A percentile compares a stretch with the other conserved stretches of the same genome.
phyloP scores from a whole-genome alignment of 176 grass and related monocot species.

The Cenchrus fungigraminus region DNA sequence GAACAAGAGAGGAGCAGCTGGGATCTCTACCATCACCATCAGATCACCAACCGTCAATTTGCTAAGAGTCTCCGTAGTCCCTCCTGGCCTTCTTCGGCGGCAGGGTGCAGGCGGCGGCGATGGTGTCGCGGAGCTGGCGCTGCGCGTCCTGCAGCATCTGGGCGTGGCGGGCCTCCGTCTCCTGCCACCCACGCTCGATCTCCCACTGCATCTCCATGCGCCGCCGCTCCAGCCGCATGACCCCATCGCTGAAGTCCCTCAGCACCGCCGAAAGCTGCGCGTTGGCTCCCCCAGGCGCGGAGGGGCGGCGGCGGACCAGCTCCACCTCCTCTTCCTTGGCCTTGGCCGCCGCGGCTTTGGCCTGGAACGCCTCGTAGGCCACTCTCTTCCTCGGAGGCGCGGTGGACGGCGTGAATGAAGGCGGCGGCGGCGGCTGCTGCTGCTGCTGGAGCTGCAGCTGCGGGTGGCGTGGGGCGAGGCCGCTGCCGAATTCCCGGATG shows the following conservation, averaged over 20 bases:
- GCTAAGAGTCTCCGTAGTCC: slow-evolving; percentile 44
- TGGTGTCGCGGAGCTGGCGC: slow-evolving; percentile 55
- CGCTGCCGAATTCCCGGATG: slow-evolving; percentile 57
- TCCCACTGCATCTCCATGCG: slow-evolving; percentile 79
- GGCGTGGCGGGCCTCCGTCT: slow-evolving; percentile 65
- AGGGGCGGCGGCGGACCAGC: background rate
- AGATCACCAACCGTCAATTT: background rate
- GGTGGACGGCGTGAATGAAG: slow-evolving; percentile 46
- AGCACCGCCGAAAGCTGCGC: slow-evolving; percentile 52
- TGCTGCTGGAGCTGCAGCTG: slow-evolving; percentile 24
- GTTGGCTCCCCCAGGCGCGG: background rate
- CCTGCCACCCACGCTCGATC: slow-evolving; percentile 78
- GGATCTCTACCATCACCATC: slow-evolving; percentile 2
- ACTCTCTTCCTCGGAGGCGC: slow-evolving; percentile 58
- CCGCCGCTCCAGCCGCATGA: slow-evolving; percentile 78
- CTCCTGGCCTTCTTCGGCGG: slow-evolving; percentile 73
- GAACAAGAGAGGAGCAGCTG: slow-evolving; percentile 11
- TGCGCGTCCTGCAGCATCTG: slow-evolving; percentile 72
- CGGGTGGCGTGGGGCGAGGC: slow-evolving; percentile 41
- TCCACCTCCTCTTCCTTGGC: slow-evolving; percentile 49
- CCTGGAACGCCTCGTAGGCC: slow-evolving; percentile 48
- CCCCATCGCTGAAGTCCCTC: slow-evolving; percentile 63
- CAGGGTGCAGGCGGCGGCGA: slow-evolving; percentile 36
- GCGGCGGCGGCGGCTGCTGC: background rate
- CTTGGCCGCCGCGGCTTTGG: slow-evolving; percentile 33